phyloP scores from a whole-genome alignment of 371 early-diverging fungal species.

The Lichtheimia ramosa region DNA sequence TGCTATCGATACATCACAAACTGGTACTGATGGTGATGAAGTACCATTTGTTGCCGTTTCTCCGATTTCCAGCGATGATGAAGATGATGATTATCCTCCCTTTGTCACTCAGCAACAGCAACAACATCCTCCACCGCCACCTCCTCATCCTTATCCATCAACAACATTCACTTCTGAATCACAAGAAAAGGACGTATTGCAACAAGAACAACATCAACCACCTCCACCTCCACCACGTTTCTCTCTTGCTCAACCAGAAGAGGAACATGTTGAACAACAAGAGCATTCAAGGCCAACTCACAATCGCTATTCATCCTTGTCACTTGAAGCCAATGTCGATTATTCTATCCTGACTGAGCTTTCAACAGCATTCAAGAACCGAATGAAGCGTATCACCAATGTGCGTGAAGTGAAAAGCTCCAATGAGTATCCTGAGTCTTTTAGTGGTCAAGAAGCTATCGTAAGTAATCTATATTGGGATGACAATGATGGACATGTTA shows the following conservation, averaged over 20 bases:
- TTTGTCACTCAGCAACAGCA: neutral
- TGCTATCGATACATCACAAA: slow-evolving; percentile 13
- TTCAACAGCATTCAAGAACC: slow-evolving; percentile 16
- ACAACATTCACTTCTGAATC: too few relatives aligned
- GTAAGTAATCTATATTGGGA: slow-evolving; percentile 20
- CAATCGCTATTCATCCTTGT: slow-evolving; percentile 5
- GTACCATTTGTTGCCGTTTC: slow-evolving; percentile 23
- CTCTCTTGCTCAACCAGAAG: neutral
- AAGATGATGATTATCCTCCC: slow-evolving; percentile 15
- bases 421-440: slow-evolving; percentile 46
- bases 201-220: neutral
- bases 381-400: slow-evolving; percentile 21
- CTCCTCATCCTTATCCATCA: neutral
- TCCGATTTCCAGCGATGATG: slow-evolving; percentile 20
- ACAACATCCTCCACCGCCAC: neutral
- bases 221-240: neutral
- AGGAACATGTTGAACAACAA: neutral
- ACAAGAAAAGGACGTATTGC: neutral
- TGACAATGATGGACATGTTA: neutral
- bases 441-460: slow-evolving; percentile 48
- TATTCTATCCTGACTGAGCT: slow-evolving; percentile 21
- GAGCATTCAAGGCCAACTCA: neutral
- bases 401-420: slow-evolving; percentile 41
- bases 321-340: slow-evolving; percentile 9
- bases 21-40: slow-evolving; percentile 12